Conservation (phyloP, 331 rosid genomes). For the Spiraea crenata region DNA sequence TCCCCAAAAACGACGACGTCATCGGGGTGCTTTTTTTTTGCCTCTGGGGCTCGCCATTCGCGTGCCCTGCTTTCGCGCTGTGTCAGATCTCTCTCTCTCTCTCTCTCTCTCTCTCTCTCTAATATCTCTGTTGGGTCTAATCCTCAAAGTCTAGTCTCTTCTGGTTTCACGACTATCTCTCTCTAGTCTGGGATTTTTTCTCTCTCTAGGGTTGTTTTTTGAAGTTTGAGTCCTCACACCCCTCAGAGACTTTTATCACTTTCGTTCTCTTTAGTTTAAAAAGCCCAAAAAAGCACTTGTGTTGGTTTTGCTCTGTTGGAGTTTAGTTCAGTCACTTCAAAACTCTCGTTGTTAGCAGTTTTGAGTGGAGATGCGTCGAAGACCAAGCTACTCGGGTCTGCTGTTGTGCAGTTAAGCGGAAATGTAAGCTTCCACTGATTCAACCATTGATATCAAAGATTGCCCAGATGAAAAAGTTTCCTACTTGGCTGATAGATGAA, state of each 20-base stretch:
- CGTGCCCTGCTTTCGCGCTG: conserved; percentile 70
- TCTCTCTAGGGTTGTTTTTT: conserved; percentile 16
- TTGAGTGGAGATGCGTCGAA: conserved; percentile 32
- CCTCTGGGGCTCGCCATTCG: conserved; percentile 39
- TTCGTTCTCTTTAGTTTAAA: neutral
- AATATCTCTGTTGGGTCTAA: neutral
- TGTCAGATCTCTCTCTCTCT: conserved; percentile 20
- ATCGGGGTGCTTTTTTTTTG: neutral
- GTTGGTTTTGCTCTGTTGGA: conserved; percentile 10
- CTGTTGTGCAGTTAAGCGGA: neutral
- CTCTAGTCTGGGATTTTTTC: conserved; percentile 23
- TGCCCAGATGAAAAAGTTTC: neutral
- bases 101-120: conserved; percentile 16
- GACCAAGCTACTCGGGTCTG: conserved; percentile 20
- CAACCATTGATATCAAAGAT: too few species aligned
- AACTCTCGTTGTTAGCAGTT: neutral
- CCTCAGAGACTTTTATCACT: neutral
- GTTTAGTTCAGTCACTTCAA: neutral
- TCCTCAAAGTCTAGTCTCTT: conserved; percentile 9
- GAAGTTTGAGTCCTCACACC: neutral
- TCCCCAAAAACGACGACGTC: neutral
- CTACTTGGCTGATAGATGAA: neutral
- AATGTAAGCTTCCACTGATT: conserved; percentile 17
- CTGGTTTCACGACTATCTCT: conserved; percentile 14
- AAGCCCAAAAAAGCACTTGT: neutral